Conservation (phyloP, 768 basidiomycete genomes). For the Phlebiopsis gigantea region DNA sequence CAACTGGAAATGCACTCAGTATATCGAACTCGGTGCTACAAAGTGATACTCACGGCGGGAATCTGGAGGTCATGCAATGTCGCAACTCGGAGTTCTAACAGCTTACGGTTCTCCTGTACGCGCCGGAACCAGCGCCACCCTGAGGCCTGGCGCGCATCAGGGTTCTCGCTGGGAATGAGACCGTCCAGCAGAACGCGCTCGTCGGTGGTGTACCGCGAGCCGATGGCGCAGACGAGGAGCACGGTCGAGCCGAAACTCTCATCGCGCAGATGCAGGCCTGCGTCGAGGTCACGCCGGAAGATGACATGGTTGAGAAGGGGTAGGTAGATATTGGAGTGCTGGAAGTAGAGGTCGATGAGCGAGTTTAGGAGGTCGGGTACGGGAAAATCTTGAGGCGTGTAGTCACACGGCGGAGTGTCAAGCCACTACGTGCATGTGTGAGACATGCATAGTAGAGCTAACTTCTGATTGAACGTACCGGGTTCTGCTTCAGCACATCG, state of each 20-base stretch:
- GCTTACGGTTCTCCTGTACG: slow-evolving; percentile 43
- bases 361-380: slow-evolving; percentile 22
- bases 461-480: slow-evolving; percentile 27
- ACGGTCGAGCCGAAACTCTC: slow-evolving; percentile 32
- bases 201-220: slow-evolving; percentile 39
- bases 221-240: slow-evolving; percentile 40
- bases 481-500: slow-evolving; percentile 29
- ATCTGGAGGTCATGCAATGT: slow-evolving; percentile 67
- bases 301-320: slow-evolving; percentile 38
- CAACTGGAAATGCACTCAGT: background rate
- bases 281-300: slow-evolving; percentile 30
- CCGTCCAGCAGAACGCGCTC: slow-evolving; percentile 28
- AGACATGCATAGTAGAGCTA: background rate
- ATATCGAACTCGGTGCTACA: slow-evolving; percentile 7
- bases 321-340: slow-evolving; percentile 26
- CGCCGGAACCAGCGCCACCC: slow-evolving; percentile 44
- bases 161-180: background rate
- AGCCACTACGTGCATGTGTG: slow-evolving; percentile 9
- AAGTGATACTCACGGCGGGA: slow-evolving; percentile 40
- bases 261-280: slow-evolving; percentile 29
- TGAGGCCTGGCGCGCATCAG: background rate
- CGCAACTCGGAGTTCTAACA: slow-evolving; percentile 41
- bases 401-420: background rate
- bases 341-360: slow-evolving; percentile 41
- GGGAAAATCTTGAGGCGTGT: slow-evolving; percentile 20